phyloP scores from a whole-genome alignment of 495 filamentous ascomycete species.

The Lindgomyces ingoldianus region DNA sequence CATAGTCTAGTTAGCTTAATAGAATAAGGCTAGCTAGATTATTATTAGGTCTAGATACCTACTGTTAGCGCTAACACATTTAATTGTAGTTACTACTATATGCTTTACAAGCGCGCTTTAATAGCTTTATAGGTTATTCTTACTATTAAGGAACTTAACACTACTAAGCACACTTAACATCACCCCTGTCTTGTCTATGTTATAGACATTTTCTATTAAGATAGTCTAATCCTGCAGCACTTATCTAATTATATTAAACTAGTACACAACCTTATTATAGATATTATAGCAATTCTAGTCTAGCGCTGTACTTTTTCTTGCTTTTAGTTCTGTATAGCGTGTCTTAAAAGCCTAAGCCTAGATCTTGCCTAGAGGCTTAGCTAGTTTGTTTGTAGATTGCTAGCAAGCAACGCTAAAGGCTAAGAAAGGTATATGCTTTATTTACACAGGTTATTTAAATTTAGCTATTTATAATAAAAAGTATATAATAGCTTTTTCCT shows the following conservation, averaged over 20 bases:
- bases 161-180: slow-evolving; percentile 11
- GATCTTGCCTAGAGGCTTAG: no score
- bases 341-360: no score
- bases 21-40: slow-evolving; percentile 5
- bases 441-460: no score
- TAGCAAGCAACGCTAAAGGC: no score
- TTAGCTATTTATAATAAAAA: no score
- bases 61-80: slow-evolving; percentile 6
- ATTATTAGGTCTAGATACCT: slow-evolving; percentile 10
- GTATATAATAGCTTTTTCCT: no score
- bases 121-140: slow-evolving; percentile 3
- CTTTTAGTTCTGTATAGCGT: no score
- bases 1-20: slow-evolving; percentile 8
- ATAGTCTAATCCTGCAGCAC: slow-evolving; percentile 14
- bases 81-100: slow-evolving; percentile 4
- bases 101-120: neutral
- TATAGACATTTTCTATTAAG: slow-evolving; percentile 10
- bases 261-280: slow-evolving; percentile 11
- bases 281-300: no score
- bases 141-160: slow-evolving; percentile 8
- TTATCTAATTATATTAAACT: slow-evolving; percentile 12
- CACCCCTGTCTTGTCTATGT: slow-evolving; percentile 11
- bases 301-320: no score
- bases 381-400: no score
- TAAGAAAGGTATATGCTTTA: no score